phyloP scores from a whole-genome alignment of 2,329 filamentous ascomycete genomes.

The Aspergillus novoparasiticus region DNA sequence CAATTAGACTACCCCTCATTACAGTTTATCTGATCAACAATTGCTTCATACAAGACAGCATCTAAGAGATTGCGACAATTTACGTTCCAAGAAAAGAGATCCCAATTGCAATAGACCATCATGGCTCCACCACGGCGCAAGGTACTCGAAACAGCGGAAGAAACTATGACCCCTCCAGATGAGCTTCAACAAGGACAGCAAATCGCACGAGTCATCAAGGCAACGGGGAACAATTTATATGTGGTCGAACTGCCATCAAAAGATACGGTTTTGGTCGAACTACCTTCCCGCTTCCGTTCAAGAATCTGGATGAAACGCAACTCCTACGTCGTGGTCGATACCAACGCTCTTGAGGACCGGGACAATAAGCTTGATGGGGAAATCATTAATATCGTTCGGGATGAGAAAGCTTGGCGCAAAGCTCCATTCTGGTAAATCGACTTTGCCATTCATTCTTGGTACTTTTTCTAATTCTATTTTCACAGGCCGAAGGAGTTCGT shows the following conservation, averaged over 20 bases:
- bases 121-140: slow-evolving; percentile 79
- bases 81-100: slow-evolving; percentile 32
- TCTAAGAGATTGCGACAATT: slow-evolving; percentile 6
- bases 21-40: neutral
- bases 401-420: slow-evolving; percentile 92
- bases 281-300: slow-evolving; percentile 82
- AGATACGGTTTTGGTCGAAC: slow-evolving; percentile 72
- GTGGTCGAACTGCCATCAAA: slow-evolving; percentile 71
- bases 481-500: slow-evolving; percentile 79
- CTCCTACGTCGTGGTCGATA: slow-evolving; percentile 83
- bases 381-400: slow-evolving; percentile 88
- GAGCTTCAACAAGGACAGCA: slow-evolving; percentile 55
- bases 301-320: slow-evolving; percentile 92
- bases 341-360: slow-evolving; percentile 62
- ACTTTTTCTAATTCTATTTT: slow-evolving; percentile 17
- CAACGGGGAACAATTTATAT: slow-evolving; percentile 88
- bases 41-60: neutral
- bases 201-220: slow-evolving; percentile 77
- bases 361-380: slow-evolving; percentile 82
- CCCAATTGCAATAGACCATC: slow-evolving; percentile 53
- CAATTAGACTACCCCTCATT: neutral
- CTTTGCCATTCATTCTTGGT: neutral
- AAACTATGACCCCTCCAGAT: slow-evolving; percentile 64
- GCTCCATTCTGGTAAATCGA: slow-evolving; percentile 74
- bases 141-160: slow-evolving; percentile 75